These are phyloP conservation scores for Mucor piriformis DNA, from an alignment of 371 early-diverging fungal genomes.

Conservation along the genomic window DNA sequence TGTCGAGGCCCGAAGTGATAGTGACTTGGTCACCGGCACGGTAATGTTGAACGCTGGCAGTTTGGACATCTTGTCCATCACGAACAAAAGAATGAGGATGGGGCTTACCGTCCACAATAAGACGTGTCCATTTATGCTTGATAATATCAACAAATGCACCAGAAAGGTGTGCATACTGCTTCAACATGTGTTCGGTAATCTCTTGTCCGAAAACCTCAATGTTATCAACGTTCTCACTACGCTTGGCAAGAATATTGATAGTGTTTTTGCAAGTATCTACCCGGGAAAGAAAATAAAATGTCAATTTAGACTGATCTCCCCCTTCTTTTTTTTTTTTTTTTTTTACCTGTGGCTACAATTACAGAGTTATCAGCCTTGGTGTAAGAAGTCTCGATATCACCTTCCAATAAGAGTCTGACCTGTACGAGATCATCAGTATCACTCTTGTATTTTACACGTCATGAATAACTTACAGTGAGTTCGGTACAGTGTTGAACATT, in stretches of 20 bases:
- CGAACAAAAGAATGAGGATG: constrained; percentile 83
- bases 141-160: constrained; percentile 73
- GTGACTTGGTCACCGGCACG: constrained; percentile 56
- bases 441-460: too few relatives aligned
- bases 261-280: constrained; percentile 84
- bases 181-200: constrained; percentile 71
- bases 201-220: constrained; percentile 79
- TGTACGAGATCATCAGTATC: too few relatives aligned
- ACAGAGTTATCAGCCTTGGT: constrained; percentile 80
- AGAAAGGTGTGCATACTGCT: constrained; percentile 73
- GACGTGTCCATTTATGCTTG: constrained; percentile 79
- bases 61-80: constrained; percentile 76
- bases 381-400: constrained; percentile 77
- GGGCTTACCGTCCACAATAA: constrained; percentile 66
- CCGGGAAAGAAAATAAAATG: neutral
- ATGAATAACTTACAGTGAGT: constrained; percentile 70
- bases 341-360: constrained; percentile 53
- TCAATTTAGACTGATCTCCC: neutral
- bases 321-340: neutral
- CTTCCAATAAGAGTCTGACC: constrained; percentile 73
- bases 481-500: constrained; percentile 75
- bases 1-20: constrained; percentile 65
- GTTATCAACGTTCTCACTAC: constrained; percentile 67
- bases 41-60: constrained; percentile 59
- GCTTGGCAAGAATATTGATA: constrained; percentile 77